Base-by-base conservation (phyloP, 2,329 filamentous ascomycete genomes). In the Hyphodiscus sp. region DNA sequence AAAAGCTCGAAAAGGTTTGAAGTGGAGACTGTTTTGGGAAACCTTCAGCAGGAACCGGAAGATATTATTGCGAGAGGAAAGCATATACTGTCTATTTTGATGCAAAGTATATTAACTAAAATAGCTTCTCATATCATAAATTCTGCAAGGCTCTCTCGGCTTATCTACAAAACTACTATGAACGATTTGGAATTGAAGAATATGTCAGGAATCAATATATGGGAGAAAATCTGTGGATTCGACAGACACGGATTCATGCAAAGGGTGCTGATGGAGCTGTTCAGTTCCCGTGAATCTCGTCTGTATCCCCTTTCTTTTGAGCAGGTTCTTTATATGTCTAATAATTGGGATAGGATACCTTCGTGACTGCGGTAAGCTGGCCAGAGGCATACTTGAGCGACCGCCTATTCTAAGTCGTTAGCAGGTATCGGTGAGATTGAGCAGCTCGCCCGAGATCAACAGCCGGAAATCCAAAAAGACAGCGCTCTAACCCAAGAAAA, bases 61-160 rank as follows among this genome's bases (percentile, higher is more conserved):
- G 4, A 38, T n/a, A 38, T 38, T 13, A 38, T 6, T 38, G 33
- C 33, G 5, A 13, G 16, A 38, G 33, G 11, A 38, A 38, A 38
- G 33, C 13, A 10, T 10, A 4, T 38, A n/a, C 11, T 38, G 33
- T 38, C 11, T 15, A 2, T 13, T 38, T 38, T 38, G n/a, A 13
- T n/a, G 33, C 11, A n/a, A n/a, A n/a, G 11, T 38, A 38, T 38
- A 38, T 10, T 70, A 66, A 49, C 54, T 63, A 19, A 55, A 33
- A 29, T 53, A 48, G 23, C 42, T 43, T 50, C 43, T 53, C 44
- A 20, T 49, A 47, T 55, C 19, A 53, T 50, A 20, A 26, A 47
- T 42, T 16, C 47, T 20, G 50, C 50, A 33, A 42, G 29, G 30
- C 29, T 48, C 20, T 20, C 51, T 46, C 38, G 48, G n/a, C 54